These are phyloP conservation scores for Akanthomyces muscarius DNA, from an alignment of 2,329 filamentous ascomycete species.

Conservation along the genomic window DNA sequence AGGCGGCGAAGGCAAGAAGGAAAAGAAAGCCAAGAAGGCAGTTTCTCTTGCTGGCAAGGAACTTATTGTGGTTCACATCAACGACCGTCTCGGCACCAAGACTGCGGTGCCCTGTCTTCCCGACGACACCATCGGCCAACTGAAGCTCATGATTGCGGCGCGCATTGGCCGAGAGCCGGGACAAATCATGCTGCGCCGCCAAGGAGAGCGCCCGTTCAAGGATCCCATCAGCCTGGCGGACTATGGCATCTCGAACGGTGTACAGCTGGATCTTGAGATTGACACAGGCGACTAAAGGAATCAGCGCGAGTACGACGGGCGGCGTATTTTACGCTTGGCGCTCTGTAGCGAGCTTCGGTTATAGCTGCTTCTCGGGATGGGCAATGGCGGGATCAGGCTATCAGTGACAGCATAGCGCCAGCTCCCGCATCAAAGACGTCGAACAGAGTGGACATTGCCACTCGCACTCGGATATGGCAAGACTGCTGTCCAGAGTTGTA, in stretches of 20 bases:
- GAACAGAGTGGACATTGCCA: background rate
- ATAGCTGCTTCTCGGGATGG: background rate
- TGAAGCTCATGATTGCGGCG: constrained; percentile 89
- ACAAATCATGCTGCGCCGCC: constrained; percentile 87
- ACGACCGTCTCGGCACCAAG: constrained; percentile 95
- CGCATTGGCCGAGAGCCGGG: constrained; percentile 84
- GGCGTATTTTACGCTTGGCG: background rate
- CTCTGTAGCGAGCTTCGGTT: background rate
- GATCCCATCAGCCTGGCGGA: constrained; percentile 83
- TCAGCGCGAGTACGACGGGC: background rate
- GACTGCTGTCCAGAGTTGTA: background rate
- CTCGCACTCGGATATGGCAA: background rate
- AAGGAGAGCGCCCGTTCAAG: constrained; percentile 91
- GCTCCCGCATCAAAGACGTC: background rate
- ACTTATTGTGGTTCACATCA: constrained; percentile 92
- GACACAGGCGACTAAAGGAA: constrained; percentile 54
- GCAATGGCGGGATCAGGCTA: background rate
- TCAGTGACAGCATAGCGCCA: background rate
- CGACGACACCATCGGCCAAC: constrained; percentile 76
- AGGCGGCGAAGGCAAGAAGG: constrained; percentile 36
- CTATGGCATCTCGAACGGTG: constrained; percentile 91
- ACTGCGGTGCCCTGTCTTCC: constrained; percentile 86
- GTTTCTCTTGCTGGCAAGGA: constrained; percentile 52
- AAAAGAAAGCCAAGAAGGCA: constrained; percentile 33
- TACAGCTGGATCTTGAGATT: constrained; percentile 62